Base-by-base conservation (phyloP, 2,329 filamentous ascomycete genomes). In the Microcyclosporella mali region DNA sequence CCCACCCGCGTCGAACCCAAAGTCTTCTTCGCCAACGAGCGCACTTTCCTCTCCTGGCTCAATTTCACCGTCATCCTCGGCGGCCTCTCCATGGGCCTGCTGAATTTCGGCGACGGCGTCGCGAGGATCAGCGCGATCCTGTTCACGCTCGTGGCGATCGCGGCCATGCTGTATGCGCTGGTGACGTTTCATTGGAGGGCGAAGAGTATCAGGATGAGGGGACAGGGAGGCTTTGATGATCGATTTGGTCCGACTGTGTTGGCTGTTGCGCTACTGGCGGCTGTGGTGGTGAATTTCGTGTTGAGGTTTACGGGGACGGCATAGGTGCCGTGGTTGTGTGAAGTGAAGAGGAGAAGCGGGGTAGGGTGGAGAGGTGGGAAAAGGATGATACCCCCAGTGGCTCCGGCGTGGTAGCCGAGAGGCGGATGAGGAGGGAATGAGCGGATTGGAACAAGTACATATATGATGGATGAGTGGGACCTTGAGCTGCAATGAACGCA, bases 1-100 rank as follows among this genome's bases (percentile, higher is more conserved):
- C 92, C 92, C 45, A 95, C 90, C 47, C 88, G 92, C 56, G 90
- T 98, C 69, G 92, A 98, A 70, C 92, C 92, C 60, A 98, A 98
- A 72, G 92, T 98, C 74, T 98, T 97, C 81, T 98, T 98, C 76
- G 92, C 92, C 71, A 98, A 98, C 76, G 92, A 98, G 73, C 88
- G 92, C 52, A 98, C 92, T 51, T 98, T 98, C 67, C 82, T 98
- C 62, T 95, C 88, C 69, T 98, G 92, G 92, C 86, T 98, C 63
- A 98, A 98, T 78, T 97, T 97, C 76, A 95, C 89, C 66, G 89
- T 98, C 63, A 90, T 98, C 69, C 85, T 98, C 49, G 92, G 92
- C 62, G 92, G 92, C 52, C 82, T 98, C 38, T 90, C 92, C 55
- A 87, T 98, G 57, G 92, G 92, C 57, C 88, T 98, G 64, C 82